Base-by-base conservation (phyloP, 768 basidiomycete genomes). In the Coprinellus micaceus region DNA sequence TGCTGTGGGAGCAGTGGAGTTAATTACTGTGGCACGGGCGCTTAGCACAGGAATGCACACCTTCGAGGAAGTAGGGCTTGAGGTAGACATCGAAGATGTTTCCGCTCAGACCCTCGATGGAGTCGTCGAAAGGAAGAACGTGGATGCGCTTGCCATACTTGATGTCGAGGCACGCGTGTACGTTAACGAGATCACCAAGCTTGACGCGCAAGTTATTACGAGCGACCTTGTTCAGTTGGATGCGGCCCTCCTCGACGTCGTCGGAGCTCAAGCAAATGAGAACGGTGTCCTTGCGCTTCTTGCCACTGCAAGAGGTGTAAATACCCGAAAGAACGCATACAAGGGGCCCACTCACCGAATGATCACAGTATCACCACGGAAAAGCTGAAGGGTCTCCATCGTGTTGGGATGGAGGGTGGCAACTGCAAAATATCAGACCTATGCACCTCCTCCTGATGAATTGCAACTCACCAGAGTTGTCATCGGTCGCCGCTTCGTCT, bases 211-310 rank as follows among this genome's bases (percentile, higher is more conserved):
- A 75, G 75, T 99, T 98, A 78, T 98, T 96, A 56, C 97, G 92
- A n/a, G 97, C 97, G 33, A 99, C 97, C 74, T 98, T 98, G 86
- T 99, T 99, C 75, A 99, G 77, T 66, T 97, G 95, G 60, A 99
- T 95, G 69, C 92, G 91, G 56, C 97, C 96, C 73, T 98, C 97
- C 64, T 98, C 97, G 59, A 98, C 92, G 59, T 96, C 93, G 66
- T 98, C 97, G 39, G 90, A 91, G 67, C 89, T 90, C 67, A 99
- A 73, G 67, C 94, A 97, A 70, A 98, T 98, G 59, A 99, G 86
- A 41, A 99, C 97, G 7, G 96, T 98, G 65, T 98, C 95, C 65
- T 89, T 87, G 67, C 97, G 87, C 79, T 97, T 95, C 83, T 98
- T 98, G 46, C 97, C 96, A 58, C 95, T 94, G 50, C 52, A 41